Conservation (phyloP, 768 basidiomycete species). For the Neoboletus magnificus region DNA sequence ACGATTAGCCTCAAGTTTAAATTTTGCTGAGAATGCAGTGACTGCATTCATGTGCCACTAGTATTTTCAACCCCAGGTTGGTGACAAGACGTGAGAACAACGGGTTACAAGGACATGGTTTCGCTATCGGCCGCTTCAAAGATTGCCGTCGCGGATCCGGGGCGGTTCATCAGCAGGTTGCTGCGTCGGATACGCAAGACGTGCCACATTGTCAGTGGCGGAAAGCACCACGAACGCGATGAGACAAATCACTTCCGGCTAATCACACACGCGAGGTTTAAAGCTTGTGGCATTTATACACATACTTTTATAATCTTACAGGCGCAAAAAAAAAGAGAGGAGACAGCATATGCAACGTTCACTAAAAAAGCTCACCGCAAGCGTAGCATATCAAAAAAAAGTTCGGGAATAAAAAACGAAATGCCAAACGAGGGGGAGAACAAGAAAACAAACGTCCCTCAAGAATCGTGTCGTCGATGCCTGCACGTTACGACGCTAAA, state of each 20-base stretch:
- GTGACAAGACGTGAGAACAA: neutral
- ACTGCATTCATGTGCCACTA: neutral
- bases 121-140: too few relatives aligned
- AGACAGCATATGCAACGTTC: constrained; percentile 10
- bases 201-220: too few relatives aligned
- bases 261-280: neutral
- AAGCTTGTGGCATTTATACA: constrained; percentile 17
- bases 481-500: neutral
- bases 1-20: too few relatives aligned
- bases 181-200: too few relatives aligned
- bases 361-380: constrained; percentile 1
- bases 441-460: constrained; percentile 8
- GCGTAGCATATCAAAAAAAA: constrained; percentile 16
- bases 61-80: neutral
- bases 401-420: constrained; percentile 4
- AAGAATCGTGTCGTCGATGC: neutral
- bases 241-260: too few relatives aligned
- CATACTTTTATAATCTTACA: constrained; percentile 22
- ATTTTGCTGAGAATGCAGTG: neutral
- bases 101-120: too few relatives aligned
- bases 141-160: too few relatives aligned
- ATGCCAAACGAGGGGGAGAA: neutral
- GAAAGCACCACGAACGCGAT: too few relatives aligned
- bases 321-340: constrained; percentile 1
- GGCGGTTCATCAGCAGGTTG: too few relatives aligned